Evolutionary conservation across 2,329 filamentous ascomycete species (phyloP), one percentile per base, ranked within the genome.

Genomic region (Penicillium digitatum): DNA sequence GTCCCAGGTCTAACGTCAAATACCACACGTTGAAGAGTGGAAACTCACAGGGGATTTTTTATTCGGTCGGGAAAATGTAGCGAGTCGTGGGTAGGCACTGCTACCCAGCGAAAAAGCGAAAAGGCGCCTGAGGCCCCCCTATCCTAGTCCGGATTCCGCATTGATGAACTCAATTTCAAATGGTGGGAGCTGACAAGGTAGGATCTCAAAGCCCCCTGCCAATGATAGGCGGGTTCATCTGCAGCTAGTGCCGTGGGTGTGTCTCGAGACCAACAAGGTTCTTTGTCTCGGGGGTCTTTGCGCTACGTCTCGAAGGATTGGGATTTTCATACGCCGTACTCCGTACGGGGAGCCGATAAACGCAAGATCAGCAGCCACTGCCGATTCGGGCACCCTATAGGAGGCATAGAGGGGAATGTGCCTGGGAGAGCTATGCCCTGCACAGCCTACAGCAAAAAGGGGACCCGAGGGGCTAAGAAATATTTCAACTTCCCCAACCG

Each of bases 281-380:
- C 52, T 55, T 6, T 5, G 39, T 11, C 31, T 42, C 22, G 38
- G 27, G 38, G 27, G 37, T 48, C 31, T 50, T 44, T 54, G 54
- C 45, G 31, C 49, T 46, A 45, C 37, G 39, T 48, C 47, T 52
- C 38, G 54, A 54, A 53, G 50, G 35, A 57, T 59, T 57, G 54
- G 58, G 58, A 54, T 58, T 43, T n/a, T n/a, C n/a, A n/a, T n/a
- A n/a, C n/a, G n/a, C n/a, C 39, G 20, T 35, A 29, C 24, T 26
- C 24, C 24, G 24, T 29, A 55, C 38, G 26, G 48, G 48, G 52
- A 45, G 45, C 46, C 54, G 61, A 63, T 63, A 58, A 54, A 40
- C 45, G 47, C 27, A 34, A 52, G 59, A 62, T 62, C 59, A 56
- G 59, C 61, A 60, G 58, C 61, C 61, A 63, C 61, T 59, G 24